phyloP scores from a whole-genome alignment of 768 basidiomycete genomes.

The Infundibulicybe gibba region DNA sequence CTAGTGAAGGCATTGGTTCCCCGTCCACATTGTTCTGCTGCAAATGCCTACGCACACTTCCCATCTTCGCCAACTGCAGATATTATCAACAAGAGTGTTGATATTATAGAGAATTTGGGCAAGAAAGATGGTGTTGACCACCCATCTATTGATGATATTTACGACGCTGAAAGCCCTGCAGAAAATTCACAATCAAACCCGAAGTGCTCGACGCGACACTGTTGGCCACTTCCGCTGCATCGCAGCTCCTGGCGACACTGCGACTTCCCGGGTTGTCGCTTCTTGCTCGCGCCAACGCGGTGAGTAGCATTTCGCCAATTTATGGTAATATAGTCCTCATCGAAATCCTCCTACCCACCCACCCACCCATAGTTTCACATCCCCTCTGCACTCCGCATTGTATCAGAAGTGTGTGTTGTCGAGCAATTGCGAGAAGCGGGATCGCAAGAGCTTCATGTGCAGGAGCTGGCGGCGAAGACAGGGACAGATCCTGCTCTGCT shows the following conservation, averaged over 20 bases:
- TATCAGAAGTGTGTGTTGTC: conserved; percentile 16
- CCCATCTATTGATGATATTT: conserved; percentile 8
- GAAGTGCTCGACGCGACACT: conserved; percentile 6
- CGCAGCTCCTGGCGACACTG: conserved; percentile 11
- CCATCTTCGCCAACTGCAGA: conserved; percentile 5
- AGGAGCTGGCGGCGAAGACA: conserved; percentile 20
- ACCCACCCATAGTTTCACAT: conserved; percentile 11
- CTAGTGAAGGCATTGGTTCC: too few relatives aligned
- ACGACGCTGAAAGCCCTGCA: conserved; percentile 2
- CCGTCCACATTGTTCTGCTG: too few relatives aligned
- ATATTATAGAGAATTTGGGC: conserved; percentile 6
- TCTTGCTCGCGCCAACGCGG: conserved; percentile 5
- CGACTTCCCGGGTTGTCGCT: conserved; percentile 2
- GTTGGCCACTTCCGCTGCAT: conserved; percentile 11
- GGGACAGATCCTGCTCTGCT: conserved; percentile 18
- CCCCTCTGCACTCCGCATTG: conserved; percentile 12
- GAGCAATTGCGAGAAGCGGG: conserved; percentile 29
- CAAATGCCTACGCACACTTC: neutral
- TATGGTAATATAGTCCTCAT: neutral
- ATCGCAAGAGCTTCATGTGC: conserved; percentile 21
- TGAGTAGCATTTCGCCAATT: neutral
- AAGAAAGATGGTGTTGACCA: neutral
- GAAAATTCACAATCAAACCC: conserved; percentile 5
- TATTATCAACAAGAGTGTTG: conserved; percentile 7
- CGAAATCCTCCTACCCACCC: too few relatives aligned